Base-by-base conservation (phyloP, 768 basidiomycete species). In the Glaciozyma antarctica region DNA sequence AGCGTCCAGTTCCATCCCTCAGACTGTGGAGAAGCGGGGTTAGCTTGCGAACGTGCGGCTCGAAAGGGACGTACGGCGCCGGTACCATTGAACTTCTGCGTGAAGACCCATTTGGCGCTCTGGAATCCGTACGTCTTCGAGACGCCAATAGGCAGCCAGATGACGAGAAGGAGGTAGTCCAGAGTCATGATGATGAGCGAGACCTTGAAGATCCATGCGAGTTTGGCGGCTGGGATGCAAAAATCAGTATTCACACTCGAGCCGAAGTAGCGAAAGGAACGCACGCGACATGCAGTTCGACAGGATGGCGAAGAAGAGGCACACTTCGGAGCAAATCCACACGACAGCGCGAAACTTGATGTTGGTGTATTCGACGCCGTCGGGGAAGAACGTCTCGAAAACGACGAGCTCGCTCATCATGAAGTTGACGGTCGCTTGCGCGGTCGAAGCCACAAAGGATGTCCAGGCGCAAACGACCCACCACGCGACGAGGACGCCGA, bases 391-490 rank as follows among this genome's bases (percentile, higher is more conserved):
- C 32, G 88, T 75, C 56, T 85, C 86, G 83, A 85, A 93, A 16
- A 93, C 85, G 13, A 82, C 79, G 38, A 92, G 77, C 72, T 89
- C 85, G 19, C 90, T 91, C 24, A 91, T 85, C 53, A 94, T 82
- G 75, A 89, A 93, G 76, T 94, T 91, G 54, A 89, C 88, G 1
- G 90, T 86, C 3, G 87, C 90, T 79, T 90, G 89, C 65, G 88
- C 89, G 73, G 90, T 92, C 28, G 87, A 84, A 12, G 91, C 91
- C 48, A 85, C 81, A 71, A 92, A 94, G 0, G 91, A 93, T 84
- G 90, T 90, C 91, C 91, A 93, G 26, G 90, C 90, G 2, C 90
- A 90, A 64, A 85, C 86, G 19, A 88, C 81, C 90, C 90, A 94
- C 87, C 88, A 94, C 38, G 90, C 90, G 17, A 93, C 91, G 63